These are phyloP conservation scores for Aspergillus ustus DNA, from an alignment of 2,329 filamentous ascomycete genomes.

Conservation along the genomic window DNA sequence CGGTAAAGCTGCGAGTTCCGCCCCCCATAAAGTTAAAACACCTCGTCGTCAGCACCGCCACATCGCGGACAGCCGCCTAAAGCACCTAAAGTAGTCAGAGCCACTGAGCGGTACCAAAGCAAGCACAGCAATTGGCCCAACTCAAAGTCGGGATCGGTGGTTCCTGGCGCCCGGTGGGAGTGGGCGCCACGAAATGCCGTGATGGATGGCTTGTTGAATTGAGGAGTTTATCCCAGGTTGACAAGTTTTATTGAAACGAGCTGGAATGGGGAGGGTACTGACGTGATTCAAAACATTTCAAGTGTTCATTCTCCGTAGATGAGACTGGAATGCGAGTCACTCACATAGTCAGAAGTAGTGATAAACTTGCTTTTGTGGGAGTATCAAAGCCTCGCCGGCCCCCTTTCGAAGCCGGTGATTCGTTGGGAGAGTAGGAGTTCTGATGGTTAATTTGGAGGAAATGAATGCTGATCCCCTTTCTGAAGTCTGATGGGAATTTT, in stretches of 20 bases:
- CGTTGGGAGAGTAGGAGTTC: not conserved
- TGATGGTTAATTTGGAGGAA: slow-evolving; percentile 4
- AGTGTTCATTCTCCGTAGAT: not conserved
- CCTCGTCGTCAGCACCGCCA: slow-evolving; percentile 13
- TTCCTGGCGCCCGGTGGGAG: slow-evolving; percentile 9
- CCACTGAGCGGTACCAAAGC: not conserved
- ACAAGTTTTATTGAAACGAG: not conserved
- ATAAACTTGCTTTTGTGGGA: slow-evolving; percentile 1
- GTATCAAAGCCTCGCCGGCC: not conserved
- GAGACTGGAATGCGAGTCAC: not conserved
- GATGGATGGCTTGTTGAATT: not conserved
- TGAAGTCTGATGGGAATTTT: not conserved
- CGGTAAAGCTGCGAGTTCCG: not conserved
- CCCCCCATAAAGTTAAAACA: not conserved
- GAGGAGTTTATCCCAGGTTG: not conserved
- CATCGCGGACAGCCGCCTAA: slow-evolving; percentile 5
- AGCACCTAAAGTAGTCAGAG: not conserved
- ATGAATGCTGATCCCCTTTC: slow-evolving; percentile 14
- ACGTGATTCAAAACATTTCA: not conserved
- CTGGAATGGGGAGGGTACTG: not conserved
- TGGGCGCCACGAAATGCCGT: slow-evolving; percentile 9
- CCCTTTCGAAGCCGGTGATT: slow-evolving; percentile 10
- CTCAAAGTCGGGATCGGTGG: slow-evolving; percentile 12
- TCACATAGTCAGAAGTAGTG: not conserved
- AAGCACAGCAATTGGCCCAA: slow-evolving; percentile 5